Evolutionary conservation across 139 green algal genomes (phyloP).

Genomic region (Desmodesmus armatus): DNA sequence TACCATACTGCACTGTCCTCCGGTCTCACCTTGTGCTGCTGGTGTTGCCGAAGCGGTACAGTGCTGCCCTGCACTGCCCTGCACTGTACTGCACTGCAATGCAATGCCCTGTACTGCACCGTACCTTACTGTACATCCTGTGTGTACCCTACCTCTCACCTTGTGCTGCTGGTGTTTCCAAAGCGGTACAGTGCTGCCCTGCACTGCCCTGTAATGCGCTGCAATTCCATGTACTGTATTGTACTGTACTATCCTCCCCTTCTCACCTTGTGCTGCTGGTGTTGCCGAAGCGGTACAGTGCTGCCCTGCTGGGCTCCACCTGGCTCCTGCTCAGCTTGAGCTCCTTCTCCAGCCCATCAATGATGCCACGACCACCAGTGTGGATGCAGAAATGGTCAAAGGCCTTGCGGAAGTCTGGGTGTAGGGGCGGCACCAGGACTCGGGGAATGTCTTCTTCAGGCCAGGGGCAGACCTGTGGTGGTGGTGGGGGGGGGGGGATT

Average conservation of each 20-base stretch:
- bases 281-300: slow-evolving; percentile 82
- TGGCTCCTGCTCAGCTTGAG: slow-evolving; percentile 68
- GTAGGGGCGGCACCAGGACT: slow-evolving; percentile 72
- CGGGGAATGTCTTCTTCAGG: slow-evolving; percentile 25
- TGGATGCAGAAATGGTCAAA: slow-evolving; percentile 98
- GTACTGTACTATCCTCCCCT: no score
- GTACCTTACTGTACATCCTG: no score
- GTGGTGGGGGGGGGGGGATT: no score
- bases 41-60: no score
- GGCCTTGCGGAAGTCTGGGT: slow-evolving; percentile 96
- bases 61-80: slow-evolving; percentile 78
- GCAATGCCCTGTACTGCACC: background rate
- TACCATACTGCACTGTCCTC: no score
- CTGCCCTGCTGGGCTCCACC: slow-evolving; percentile 83
- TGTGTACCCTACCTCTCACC: no score
- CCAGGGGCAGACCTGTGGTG: slow-evolving; percentile 45
- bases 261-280: slow-evolving; percentile 45
- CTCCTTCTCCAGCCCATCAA: slow-evolving; percentile 97
- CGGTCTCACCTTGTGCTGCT: slow-evolving; percentile 38
- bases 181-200: slow-evolving; percentile 87
- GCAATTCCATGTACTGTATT: no score
- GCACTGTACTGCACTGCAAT: no score
- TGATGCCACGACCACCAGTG: slow-evolving; percentile 73
- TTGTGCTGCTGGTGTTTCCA: slow-evolving; percentile 76
- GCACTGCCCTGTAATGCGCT: no score